A percentile compares a stretch with the other conserved stretches of the same genome.
phyloP scores from a whole-genome alignment of 345 rosid species.

The Hypericum perforatum region DNA sequence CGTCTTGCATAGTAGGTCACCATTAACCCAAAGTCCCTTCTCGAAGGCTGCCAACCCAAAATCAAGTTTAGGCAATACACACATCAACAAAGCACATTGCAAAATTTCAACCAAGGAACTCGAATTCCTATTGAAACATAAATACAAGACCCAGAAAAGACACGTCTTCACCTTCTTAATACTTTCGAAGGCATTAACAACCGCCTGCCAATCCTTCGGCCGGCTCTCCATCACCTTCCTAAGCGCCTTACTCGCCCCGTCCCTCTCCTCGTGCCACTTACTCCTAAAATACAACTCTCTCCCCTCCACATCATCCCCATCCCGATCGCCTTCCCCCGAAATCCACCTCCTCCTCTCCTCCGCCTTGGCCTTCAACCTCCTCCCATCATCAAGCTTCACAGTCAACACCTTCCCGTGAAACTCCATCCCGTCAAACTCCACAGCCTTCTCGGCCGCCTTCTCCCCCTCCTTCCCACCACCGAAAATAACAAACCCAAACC shows the following conservation, averaged over 20 bases:
- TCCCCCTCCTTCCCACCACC: constrained; percentile 31
- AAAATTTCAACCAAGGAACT: constrained; percentile 5
- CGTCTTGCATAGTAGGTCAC: constrained; percentile 86
- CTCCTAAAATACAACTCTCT: constrained; percentile 21
- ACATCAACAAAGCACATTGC: not conserved
- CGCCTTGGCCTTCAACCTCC: constrained; percentile 48
- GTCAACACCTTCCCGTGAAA: constrained; percentile 83
- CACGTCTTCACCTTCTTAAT: constrained; percentile 53
- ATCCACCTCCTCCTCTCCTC: constrained; percentile 67
- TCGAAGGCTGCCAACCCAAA: constrained; percentile 59
- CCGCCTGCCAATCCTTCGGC: constrained; percentile 93
- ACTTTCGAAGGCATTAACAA: constrained; percentile 67
- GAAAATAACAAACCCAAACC: constrained; percentile 77
- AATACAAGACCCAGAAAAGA: not conserved
- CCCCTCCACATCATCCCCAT: constrained; percentile 19
- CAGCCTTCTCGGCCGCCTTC: constrained; percentile 67
- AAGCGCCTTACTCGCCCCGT: constrained; percentile 38
- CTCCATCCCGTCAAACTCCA: constrained; percentile 84
- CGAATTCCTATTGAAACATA: not conserved
- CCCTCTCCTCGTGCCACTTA: constrained; percentile 83
- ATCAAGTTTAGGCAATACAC: constrained; percentile 2
- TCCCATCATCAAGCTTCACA: constrained; percentile 85
- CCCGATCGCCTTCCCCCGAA: constrained; percentile 29
- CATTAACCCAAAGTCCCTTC: constrained; percentile 93
- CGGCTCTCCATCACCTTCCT: constrained; percentile 51